A percentile compares a stretch with the other conserved stretches of the same genome.
Evolutionary conservation across 768 basidiomycete species (phyloP).

Genomic region (Pulveroboletus sp.): DNA sequence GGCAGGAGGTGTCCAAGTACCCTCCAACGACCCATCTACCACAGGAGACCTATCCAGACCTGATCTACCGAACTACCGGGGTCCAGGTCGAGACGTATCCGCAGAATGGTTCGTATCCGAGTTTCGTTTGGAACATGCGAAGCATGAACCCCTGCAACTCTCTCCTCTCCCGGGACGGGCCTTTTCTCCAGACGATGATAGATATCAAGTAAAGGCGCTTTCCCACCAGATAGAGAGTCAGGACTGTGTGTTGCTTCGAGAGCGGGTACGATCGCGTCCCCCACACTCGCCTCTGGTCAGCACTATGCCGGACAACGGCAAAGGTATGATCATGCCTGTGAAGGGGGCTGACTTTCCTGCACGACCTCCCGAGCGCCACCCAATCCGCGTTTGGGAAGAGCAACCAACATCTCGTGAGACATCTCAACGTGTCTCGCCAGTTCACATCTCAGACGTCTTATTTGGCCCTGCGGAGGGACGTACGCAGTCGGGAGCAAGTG

Average conservation of each 20-base stretch:
- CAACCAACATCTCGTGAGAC: constrained; percentile 7
- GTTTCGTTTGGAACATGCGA: constrained; percentile 4
- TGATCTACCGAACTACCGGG: constrained; percentile 12
- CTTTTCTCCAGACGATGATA: constrained; percentile 7
- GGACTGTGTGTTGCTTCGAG: constrained; percentile 3
- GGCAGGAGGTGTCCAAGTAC: constrained; percentile 25
- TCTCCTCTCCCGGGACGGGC: constrained; percentile 7
- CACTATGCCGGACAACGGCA: neutral
- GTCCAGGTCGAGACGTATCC: constrained; percentile 11
- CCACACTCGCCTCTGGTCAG: neutral
- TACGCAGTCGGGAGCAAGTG: neutral
- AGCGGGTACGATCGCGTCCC: constrained; percentile 5
- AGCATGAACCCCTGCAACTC: constrained; percentile 7
- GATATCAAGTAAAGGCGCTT: neutral
- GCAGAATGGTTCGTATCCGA: constrained; percentile 14
- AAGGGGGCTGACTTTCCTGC: neutral
- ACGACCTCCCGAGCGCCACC: constrained; percentile 16
- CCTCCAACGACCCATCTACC: constrained; percentile 14
- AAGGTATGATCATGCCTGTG: neutral
- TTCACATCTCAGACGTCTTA: neutral
- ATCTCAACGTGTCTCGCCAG: constrained; percentile 13
- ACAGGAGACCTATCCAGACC: constrained; percentile 8
- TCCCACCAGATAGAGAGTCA: constrained; percentile 1
- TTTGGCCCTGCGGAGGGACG: neutral
- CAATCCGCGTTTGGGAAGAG: constrained; percentile 28